Conservation (phyloP, 768 basidiomycete genomes). For the Suillus decipiens region DNA sequence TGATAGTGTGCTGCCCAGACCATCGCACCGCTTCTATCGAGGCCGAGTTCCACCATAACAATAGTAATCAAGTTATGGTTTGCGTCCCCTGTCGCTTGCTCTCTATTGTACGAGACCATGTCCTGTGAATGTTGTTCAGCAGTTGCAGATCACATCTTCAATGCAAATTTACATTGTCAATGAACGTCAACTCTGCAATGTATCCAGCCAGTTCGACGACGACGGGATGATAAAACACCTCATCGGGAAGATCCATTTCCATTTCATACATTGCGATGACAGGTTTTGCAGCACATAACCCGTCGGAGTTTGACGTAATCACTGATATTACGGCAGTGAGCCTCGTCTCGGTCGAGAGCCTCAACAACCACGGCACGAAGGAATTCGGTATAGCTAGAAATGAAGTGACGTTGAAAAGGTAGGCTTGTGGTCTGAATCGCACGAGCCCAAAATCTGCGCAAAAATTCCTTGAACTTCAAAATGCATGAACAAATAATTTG, state of each 20-base stretch:
- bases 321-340: constrained; percentile 25
- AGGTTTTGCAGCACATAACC: constrained; percentile 32
- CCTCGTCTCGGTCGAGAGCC: constrained; percentile 11
- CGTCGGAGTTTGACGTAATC: constrained; percentile 36
- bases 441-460: constrained; percentile 13
- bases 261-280: constrained; percentile 33
- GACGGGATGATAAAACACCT: constrained; percentile 30
- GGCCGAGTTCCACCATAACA: constrained; percentile 30
- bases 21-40: constrained; percentile 34
- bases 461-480: not conserved
- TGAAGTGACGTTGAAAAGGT: constrained; percentile 12
- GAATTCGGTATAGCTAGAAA: constrained; percentile 8
- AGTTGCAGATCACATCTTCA: not conserved
- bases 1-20: constrained; percentile 24
- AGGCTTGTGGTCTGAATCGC: constrained; percentile 3
- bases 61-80: constrained; percentile 37
- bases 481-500: not conserved
- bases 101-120: constrained; percentile 38
- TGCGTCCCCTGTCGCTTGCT: constrained; percentile 35
- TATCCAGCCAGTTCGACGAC: constrained; percentile 14
- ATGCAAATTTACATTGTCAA: constrained; percentile 22
- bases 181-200: constrained; percentile 23
- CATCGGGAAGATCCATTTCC: constrained; percentile 33
- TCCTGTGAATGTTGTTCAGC: constrained; percentile 25
- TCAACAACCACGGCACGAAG: constrained; percentile 10